Base-by-base conservation (phyloP, 129 eudicot species). In the Scalesia atractyloides region DNA sequence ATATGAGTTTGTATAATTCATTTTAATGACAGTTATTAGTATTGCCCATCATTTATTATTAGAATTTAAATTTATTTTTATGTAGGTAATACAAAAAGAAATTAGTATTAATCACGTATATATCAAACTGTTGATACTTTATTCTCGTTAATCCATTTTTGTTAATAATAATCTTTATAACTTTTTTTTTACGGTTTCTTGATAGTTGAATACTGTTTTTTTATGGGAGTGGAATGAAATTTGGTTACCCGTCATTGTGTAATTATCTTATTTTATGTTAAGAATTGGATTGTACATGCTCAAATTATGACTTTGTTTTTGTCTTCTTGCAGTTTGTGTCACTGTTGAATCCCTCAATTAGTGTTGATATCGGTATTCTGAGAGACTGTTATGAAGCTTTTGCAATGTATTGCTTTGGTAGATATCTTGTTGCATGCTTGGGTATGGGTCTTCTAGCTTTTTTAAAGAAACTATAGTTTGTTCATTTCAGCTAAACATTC, bases 351-450 rank as follows among this genome's bases (percentile, higher is more conserved):
- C 99, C 99, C 56, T 79, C 89, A 48, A 91, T 95, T 78, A 91
- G 99, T 75, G 96, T 95, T 82, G 89, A 86, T 62, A 85, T 95
- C n/a, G 99, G 67, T 75, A 95, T 95, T 64, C 85, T 91, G 20
- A 89, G 99, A 57, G 99, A 95, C 82, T 86, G 97, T 86, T 95
- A 95, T 75, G 99, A 95, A 84, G 82, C 99, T 63, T 95, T 95
- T 84, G 99, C 99, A 19, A 91, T 95, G 99, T 95, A 91, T 79
- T 95, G 97, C 83, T 95, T 95, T 80, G 97, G 97, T 73, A 95
- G 99, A 83, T 95, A 95, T 73, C 96, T 95, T 69, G 84, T 91
- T 34, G 99, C 97, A 77, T 91, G 97, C 76, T 88, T 95, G 82
- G 99, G 99, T 95, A 94, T 53, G 86, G 60, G 24, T 78, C 19